Evolutionary conservation across 1,139 yeast species (phyloP), one percentile per base, ranked within the genome.

Genomic region (Nakaseomyces glabratus): DNA sequence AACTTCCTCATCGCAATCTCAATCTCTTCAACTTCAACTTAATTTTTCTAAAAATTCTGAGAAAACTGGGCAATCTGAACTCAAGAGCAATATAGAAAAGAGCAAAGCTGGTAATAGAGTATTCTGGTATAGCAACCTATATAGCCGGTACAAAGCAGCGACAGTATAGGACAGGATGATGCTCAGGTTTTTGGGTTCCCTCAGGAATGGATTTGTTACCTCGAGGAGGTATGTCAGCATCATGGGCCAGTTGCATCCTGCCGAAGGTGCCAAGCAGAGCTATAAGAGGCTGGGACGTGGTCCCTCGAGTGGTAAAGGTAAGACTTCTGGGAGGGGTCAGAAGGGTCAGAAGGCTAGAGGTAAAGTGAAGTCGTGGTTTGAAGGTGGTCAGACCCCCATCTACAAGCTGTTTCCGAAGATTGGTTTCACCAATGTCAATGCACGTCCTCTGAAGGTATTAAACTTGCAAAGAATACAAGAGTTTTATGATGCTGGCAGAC

Each of bases 331-430:
- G 34, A 73, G 98, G 58, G 99, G 99, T 67, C 95, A 85, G 56
- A 93, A 88, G 63, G 99, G 99, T 74, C 98, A 90, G 60, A 88
- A 88, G 63, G 96, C 97, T 10, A 75, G 97, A 62, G 84, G 90
- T 23, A 74, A 78, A 35, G 93, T 88, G 15, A 90, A 88, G 40
- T 74, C 81, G 43, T 85, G 94, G 90, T 84, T 88, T 58, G 98
- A 90, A 66, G 99, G 99, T 73, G 98, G 98, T 55, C 99, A 90
- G 59, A 90, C 98, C 1, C 97, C 97, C 16, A 79, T 79, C 50
- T 82, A 76, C 55, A 82, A 82, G 58, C 65, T 86, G 42, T 85
- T 86, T 60, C 97, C 97, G 35, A 88, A 90, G 57, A 69, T 80
- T 41, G 98, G 98, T 8, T 86, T 88, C 66, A 73, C 74, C 49